Conservation (phyloP, 345 rosid species). For the Linum tenue region DNA sequence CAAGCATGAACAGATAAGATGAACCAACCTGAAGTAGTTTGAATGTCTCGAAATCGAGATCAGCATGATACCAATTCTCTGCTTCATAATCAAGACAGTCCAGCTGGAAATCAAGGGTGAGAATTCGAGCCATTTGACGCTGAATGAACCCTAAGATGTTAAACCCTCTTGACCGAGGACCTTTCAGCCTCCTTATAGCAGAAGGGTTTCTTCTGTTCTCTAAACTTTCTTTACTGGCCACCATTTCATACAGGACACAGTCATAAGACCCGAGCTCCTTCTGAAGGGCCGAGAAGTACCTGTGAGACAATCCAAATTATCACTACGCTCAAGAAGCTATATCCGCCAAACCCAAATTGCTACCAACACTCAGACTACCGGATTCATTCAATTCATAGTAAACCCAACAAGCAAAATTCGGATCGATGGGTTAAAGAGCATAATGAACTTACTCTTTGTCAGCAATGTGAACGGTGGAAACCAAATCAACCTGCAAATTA, state of each 20-base stretch:
- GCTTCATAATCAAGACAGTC: constrained; percentile 76
- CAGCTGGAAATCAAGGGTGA: constrained; percentile 75
- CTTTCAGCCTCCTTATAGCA: constrained; percentile 41
- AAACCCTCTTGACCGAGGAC: constrained; percentile 56
- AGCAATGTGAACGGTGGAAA: constrained; percentile 85
- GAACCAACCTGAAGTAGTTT: constrained; percentile 75
- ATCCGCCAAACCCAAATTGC: too few species aligned
- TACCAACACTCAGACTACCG: too few species aligned
- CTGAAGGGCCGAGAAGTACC: constrained; percentile 74
- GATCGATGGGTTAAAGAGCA: background rate
- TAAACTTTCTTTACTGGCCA: constrained; percentile 72
- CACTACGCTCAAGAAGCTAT: background rate
- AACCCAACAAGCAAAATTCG: background rate
- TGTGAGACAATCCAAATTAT: constrained; percentile 15
- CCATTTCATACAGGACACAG: constrained; percentile 91
- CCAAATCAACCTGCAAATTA: constrained; percentile 76
- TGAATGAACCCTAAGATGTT: constrained; percentile 75
- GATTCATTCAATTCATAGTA: background rate
- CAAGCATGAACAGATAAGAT: background rate
- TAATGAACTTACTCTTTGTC: constrained; percentile 60
- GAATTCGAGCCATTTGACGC: constrained; percentile 70
- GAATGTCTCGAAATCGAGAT: constrained; percentile 92
- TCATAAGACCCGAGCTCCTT: constrained; percentile 80
- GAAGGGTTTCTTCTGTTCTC: constrained; percentile 46
- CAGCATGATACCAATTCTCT: constrained; percentile 89